Percentiles rank a stretch among this genome's conserved stretches.
Conservation (phyloP, 441 rosid species). For the Mallotus repandus region DNA sequence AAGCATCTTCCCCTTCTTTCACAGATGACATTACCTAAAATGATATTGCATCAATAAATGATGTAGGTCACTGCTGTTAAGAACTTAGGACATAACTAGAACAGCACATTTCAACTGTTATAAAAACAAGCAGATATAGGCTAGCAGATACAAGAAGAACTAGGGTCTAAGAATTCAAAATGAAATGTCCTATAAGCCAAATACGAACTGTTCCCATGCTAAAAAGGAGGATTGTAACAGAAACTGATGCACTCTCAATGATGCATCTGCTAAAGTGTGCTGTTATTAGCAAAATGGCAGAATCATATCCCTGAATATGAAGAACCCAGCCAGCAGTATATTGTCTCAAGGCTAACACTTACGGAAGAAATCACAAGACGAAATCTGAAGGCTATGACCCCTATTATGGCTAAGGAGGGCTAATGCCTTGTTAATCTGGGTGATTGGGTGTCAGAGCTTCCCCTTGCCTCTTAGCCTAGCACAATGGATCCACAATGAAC, state of each 20-base stretch:
- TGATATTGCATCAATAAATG: conserved; percentile 12
- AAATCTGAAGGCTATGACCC: background rate
- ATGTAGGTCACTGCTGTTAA: background rate
- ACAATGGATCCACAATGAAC: background rate
- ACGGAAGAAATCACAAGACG: background rate
- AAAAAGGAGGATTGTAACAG: background rate
- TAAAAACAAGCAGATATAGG: background rate
- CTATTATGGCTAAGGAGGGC: background rate
- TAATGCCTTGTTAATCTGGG: background rate
- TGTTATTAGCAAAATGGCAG: conserved; percentile 11
- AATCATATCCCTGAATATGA: background rate
- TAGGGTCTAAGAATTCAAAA: no score
- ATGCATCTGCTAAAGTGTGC: conserved; percentile 7
- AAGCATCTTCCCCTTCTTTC: conserved; percentile 83
- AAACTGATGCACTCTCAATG: background rate
- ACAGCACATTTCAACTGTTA: background rate
- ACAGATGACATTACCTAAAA: conserved; percentile 71
- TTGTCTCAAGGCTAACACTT: background rate
- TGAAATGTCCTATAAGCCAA: background rate
- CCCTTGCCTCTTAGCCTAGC: background rate
- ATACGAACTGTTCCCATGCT: background rate
- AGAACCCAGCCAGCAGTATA: background rate
- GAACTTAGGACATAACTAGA: background rate
- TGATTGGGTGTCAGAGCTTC: background rate
- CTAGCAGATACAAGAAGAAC: background rate